Evolutionary conservation across 495 filamentous ascomycete species (phyloP).

Genomic region (Mycothermus thermophilus): DNA sequence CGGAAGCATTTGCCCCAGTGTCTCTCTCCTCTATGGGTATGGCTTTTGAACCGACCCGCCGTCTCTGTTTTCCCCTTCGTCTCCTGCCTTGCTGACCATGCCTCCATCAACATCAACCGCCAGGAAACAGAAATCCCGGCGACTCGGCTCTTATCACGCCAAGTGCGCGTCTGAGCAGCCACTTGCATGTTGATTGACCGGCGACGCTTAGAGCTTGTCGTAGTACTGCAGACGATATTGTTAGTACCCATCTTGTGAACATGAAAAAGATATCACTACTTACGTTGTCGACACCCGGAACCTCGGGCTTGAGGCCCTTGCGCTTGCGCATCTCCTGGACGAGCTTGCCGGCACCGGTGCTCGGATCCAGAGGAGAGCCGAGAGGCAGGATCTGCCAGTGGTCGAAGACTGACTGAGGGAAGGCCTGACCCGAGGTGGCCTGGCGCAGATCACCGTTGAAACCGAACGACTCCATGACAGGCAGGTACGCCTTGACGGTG

Average conservation of each 20-base stretch:
- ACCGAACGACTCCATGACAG: conserved; percentile 99
- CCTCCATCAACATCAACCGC: conserved; percentile 4
- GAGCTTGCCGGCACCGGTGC: conserved; percentile 72
- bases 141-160: conserved; percentile 10
- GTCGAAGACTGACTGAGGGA: conserved; percentile 97
- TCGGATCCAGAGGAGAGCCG: conserved; percentile 79
- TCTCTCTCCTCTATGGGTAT: conserved; percentile 7
- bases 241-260: conserved; percentile 37
- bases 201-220: conserved; percentile 78
- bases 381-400: conserved; percentile 93
- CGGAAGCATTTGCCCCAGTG: conserved; percentile 7
- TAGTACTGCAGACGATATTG: conserved; percentile 81
- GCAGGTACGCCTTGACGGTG: conserved; percentile 98
- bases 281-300: conserved; percentile 86
- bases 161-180: conserved; percentile 25
- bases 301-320: conserved; percentile 95
- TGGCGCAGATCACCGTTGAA: conserved; percentile 95
- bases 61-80: conserved; percentile 3
- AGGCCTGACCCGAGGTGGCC: conserved; percentile 89
- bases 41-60: conserved; percentile 10
- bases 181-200: conserved; percentile 23
- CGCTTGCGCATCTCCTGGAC: conserved; percentile 88
- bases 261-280: conserved; percentile 31
- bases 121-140: conserved; percentile 6
- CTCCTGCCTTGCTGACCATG: no score